Evolutionary conservation across 768 basidiomycete species (phyloP), one percentile per base, ranked within the genome.

Genomic region (Neoboletus brunneissimus): DNA sequence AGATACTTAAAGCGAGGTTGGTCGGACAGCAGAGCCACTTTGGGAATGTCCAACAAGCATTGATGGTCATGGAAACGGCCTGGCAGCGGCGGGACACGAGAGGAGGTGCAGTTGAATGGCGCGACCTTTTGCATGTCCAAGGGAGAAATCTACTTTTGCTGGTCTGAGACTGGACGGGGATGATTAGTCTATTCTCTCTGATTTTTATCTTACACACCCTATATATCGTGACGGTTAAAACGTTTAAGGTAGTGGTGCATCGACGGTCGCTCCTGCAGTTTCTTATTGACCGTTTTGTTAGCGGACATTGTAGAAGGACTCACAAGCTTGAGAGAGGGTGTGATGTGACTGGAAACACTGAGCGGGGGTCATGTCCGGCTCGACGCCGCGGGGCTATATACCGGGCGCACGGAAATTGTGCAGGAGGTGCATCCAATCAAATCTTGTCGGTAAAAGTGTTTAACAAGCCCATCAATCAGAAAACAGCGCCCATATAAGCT

Each of bases 31-130:
- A 87, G 63, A 78, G 79, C 60, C 78, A 75, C 58, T 79, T 85
- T 58, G 87, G 86, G 5, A 87, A 86, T 68, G 64, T 82, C 44
- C 75, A 79, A 61, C 83, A 84, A 57, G 78, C 80, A 16, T 73
- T 83, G 40, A 75, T 80, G 59, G 69, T 86, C 58, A 84, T 89
- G 82, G 85, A 89, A 66, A 77, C 80, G 1, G 77, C 87, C 9
- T 89, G 87, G 87, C 84, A 85, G 57, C 81, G 80, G 57, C 79
- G 87, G 41, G 85, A 87, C 63, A 76, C 76, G 43, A 72, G 76
- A 55, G 78, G 81, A 31, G 76, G 74, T 38, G 70, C 76, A 18
- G 77, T 84, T 49, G 85, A 87, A 70, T 78, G 88, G 75, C 79
- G 84, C 37, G 82, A 87, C 50, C 80, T 80, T 29, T 56, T 72